These are phyloP conservation scores for Blastocystis sp. DNA, from an alignment of 352 stramenopile species.

Conservation along the genomic window DNA sequence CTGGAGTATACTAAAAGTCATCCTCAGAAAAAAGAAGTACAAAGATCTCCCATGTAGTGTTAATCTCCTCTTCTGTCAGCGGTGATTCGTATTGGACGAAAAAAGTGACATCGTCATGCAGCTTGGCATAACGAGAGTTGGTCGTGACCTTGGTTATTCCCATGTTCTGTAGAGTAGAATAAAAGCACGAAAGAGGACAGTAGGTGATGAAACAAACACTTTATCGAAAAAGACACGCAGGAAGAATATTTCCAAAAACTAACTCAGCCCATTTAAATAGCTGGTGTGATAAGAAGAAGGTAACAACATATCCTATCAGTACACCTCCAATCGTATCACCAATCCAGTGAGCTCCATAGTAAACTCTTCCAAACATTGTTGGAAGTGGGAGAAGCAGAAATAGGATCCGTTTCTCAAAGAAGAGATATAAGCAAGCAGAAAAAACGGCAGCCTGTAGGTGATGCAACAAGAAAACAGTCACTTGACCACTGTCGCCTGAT, in stretches of 20 bases:
- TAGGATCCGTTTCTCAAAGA: not conserved
- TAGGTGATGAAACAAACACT: not conserved
- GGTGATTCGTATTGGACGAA: not conserved
- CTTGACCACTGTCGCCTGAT: constrained; percentile 29
- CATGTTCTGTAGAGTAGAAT: not conserved
- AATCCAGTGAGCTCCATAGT: constrained; percentile 59
- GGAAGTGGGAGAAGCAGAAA: constrained; percentile 10
- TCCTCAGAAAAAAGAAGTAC: not conserved
- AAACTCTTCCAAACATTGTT: constrained; percentile 42
- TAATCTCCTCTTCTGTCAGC: not conserved
- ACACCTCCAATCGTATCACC: constrained; percentile 9
- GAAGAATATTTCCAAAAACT: not conserved
- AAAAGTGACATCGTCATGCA: constrained; percentile 24
- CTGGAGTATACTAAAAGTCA: constrained; percentile 32
- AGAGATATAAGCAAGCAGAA: not conserved
- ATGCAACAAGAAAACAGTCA: not conserved
- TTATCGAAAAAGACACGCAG: not conserved
- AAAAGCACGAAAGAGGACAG: not conserved
- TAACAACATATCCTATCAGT: not conserved
- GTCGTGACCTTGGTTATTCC: not conserved
- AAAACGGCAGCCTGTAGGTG: not conserved
- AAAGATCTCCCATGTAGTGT: not conserved
- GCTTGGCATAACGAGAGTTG: constrained; percentile 19
- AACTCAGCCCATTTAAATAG: not conserved
- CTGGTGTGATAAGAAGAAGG: not conserved